These are phyloP conservation scores for Miamiensis avidus DNA, from an alignment of 169 alveolate species.

Conservation along the genomic window DNA sequence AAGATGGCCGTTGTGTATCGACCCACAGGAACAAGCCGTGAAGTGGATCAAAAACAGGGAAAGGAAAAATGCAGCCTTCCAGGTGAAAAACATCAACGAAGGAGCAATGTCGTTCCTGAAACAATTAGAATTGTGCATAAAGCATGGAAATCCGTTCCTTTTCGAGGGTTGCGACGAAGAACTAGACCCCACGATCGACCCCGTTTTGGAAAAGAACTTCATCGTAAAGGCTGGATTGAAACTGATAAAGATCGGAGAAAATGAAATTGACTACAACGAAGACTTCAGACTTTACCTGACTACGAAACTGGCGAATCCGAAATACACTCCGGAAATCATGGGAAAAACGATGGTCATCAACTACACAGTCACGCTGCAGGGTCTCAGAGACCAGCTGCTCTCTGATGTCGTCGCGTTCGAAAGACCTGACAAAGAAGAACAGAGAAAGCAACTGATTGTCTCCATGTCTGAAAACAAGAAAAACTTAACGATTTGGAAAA, in stretches of 20 bases:
- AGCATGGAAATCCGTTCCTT: slow-evolving; percentile 90
- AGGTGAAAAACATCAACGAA: slow-evolving; percentile 86
- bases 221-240: slow-evolving; percentile 86
- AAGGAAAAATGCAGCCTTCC: slow-evolving; percentile 58
- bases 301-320: slow-evolving; percentile 93
- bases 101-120: slow-evolving; percentile 83
- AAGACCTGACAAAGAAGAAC: slow-evolving; percentile 90
- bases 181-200: slow-evolving; percentile 94
- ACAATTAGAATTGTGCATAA: slow-evolving; percentile 89
- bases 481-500: slow-evolving; percentile 89
- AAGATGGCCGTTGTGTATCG: slow-evolving; percentile 94
- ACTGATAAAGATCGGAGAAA: slow-evolving; percentile 78
- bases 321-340: slow-evolving; percentile 94
- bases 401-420: slow-evolving; percentile 94
- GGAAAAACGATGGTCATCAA: slow-evolving; percentile 92
- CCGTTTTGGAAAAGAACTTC: slow-evolving; percentile 89
- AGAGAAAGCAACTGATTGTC: slow-evolving; percentile 86
- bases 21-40: slow-evolving; percentile 93
- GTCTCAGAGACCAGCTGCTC: slow-evolving; percentile 92
- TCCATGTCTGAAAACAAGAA: slow-evolving; percentile 90
- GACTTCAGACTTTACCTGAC: slow-evolving; percentile 88
- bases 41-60: slow-evolving; percentile 50
- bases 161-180: slow-evolving; percentile 93
- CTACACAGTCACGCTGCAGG: slow-evolving; percentile 90
- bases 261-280: slow-evolving; percentile 66